Evolutionary conservation across 352 stramenopile species (phyloP), one percentile per base, ranked within the genome.

Genomic region (Phytopythium ostracodes): DNA sequence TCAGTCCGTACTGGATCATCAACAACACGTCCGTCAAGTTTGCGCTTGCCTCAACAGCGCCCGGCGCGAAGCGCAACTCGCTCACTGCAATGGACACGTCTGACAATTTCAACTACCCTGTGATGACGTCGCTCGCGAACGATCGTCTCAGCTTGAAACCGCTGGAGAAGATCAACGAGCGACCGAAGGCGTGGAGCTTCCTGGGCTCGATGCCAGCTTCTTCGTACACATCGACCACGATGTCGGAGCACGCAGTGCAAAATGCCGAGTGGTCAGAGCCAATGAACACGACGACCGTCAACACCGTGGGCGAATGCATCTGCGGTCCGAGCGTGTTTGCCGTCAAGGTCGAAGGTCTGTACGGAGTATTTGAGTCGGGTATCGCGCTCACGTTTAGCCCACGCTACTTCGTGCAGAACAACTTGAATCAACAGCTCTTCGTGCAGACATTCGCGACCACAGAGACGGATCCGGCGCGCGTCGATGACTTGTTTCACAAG

Each of bases 281-380:
- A 1, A 83, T 94, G 66, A 96, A 96, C 63, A 88, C 80, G 47
- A 89, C 87, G 12, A 86, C 87, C 0, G 84, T 96, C n/a, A 93
- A 94, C 53, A 96, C 87, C 10, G 81, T 87, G 38, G 87, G 87
- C 44, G 87, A 96, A 64, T 72, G 81, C 5, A 79, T 84, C 20
- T 91, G 81, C 40, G 82, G 87, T 1, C 71, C 81, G 22, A 88
- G 79, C 38, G 81, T 96, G 29, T 88, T 94, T 51, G 77, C 76
- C 10, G 75, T 96, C 47, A 89, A 94, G 64, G 83, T 96, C 49
- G 81, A 91, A 66, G 87, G 84, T 59, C 62, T 96, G 22, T 91
- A 93, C 42, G 87, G 87, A 12, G 67, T 89, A 20, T 96, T 94
- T 50, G 84, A 91, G 43, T 76, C 80, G 10, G 84, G 81, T 20